Percentiles rank a stretch among this genome's conserved stretches.
Evolutionary conservation across 2,329 filamentous ascomycete species (phyloP).

Genomic region (Whalleya microplaca): DNA sequence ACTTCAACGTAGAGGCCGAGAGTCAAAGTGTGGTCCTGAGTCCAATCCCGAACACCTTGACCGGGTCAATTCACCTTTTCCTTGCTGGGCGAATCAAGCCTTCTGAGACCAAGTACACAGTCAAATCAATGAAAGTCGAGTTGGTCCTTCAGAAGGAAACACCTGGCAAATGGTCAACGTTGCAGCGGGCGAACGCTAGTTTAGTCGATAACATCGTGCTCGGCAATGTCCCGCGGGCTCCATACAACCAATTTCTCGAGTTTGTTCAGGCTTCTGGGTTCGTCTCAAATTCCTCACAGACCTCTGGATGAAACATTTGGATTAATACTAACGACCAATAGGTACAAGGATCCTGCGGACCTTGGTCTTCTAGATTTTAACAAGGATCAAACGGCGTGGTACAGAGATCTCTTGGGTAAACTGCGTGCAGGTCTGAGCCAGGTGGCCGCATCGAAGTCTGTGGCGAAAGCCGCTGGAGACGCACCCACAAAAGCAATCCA

Average conservation of each 20-base stretch:
- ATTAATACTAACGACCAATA: slow-evolving; percentile 19
- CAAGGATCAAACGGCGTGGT: slow-evolving; percentile 28
- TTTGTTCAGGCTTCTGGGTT: slow-evolving; percentile 29
- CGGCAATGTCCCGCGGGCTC: slow-evolving; percentile 10
- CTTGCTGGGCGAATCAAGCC: slow-evolving; percentile 70
- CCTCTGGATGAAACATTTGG: background rate
- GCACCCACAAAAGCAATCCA: slow-evolving; percentile 10
- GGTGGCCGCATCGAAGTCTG: slow-evolving; percentile 14
- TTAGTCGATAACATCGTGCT: slow-evolving; percentile 31
- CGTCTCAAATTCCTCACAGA: slow-evolving; percentile 11
- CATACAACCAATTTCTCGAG: slow-evolving; percentile 26
- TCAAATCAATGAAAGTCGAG: slow-evolving; percentile 81
- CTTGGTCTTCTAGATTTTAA: slow-evolving; percentile 25
- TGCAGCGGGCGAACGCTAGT: slow-evolving; percentile 50
- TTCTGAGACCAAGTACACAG: slow-evolving; percentile 60
- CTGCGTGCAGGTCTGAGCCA: slow-evolving; percentile 30
- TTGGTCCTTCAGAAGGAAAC: slow-evolving; percentile 70
- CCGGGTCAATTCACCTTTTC: slow-evolving; percentile 59
- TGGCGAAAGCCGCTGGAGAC: slow-evolving; percentile 7
- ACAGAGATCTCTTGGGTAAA: slow-evolving; percentile 24
- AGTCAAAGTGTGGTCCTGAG: slow-evolving; percentile 26
- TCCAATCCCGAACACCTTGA: slow-evolving; percentile 55
- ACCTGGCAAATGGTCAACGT: slow-evolving; percentile 69
- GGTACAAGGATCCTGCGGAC: slow-evolving; percentile 24
- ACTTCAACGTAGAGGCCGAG: slow-evolving; percentile 43